Evolutionary conservation across 108 stramenopile genomes (phyloP), one percentile per base, ranked within the genome.

Genomic region (Schizochytrium sp.): DNA sequence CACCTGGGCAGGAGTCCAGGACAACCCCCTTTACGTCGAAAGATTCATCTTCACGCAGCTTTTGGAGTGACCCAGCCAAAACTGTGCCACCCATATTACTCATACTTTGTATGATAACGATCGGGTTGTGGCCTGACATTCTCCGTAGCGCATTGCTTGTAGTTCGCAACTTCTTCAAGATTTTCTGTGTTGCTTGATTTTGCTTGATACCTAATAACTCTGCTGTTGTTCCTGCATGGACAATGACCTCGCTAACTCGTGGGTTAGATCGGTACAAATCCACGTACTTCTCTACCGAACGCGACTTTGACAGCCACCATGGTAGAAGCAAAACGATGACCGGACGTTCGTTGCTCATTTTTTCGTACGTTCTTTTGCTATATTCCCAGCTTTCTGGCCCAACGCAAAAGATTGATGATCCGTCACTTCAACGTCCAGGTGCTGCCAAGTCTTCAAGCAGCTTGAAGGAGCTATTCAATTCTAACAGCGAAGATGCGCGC

Each of bases 251-350:
- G 12, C 5, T 10, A 42, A 83, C 76, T 17, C 40, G 12, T 10
- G 28, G 38, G 76, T 50, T 47, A 10, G 47, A 5, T 53, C 15
- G 13, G 76, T 55, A 83, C 45, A 83, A 0, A 50, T 83, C 76
- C 47, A 40, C 76, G 47, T 83, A 83, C 76, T 83, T 83, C 28
- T 83, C 15, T 53, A 49, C 50, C 50, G 15, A 17, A n/a, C 28
- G 19, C 47, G 76, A 53, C 45, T 5, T 10, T 53, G 76, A 83
- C 15, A 3, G 76, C 76, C 76, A 83, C 76, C 76, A 83, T 47
- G 50, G 50, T 10, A 83, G 47, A 47, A 83, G 28, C 45, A 83
- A 38, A 8, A 83, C 76, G 8, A 83, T 40, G 8, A 83, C 10
- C 12, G 12, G 7, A 0, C 42, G 19, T 38, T 38, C 44, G 42